Evolutionary conservation across 192 early-diverging fungal genomes (phyloP).

Genomic region (Neocallimastix lanati): DNA sequence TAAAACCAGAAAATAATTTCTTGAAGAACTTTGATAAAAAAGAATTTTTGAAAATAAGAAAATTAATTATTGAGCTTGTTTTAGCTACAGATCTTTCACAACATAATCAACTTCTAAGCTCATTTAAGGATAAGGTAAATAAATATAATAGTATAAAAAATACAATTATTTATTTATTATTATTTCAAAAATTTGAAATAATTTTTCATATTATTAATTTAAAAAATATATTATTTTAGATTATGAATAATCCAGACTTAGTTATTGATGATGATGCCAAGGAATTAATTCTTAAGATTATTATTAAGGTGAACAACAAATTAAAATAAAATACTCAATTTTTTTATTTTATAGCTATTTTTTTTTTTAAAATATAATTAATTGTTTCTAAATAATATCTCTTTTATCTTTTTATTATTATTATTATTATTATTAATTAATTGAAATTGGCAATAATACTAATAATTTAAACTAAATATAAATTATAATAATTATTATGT

Average conservation of each 20-base stretch:
- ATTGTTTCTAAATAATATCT: too few relatives aligned
- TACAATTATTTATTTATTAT: too few relatives aligned
- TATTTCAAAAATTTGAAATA: too few relatives aligned
- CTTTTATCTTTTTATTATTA: too few relatives aligned
- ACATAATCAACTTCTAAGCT: not conserved
- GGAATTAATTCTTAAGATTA: not conserved
- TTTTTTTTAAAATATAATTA: too few relatives aligned
- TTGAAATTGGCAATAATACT: too few relatives aligned
- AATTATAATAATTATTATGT: too few relatives aligned
- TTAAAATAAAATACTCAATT: too few relatives aligned
- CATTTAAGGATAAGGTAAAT: not conserved
- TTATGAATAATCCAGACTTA: not conserved
- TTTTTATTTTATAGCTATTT: too few relatives aligned
- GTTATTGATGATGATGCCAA: not conserved
- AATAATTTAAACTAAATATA: too few relatives aligned
- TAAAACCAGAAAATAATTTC: slow-evolving; percentile 2
- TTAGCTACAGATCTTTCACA: slow-evolving; percentile 4
- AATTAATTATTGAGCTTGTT: slow-evolving; percentile 1
- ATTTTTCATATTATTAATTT: too few relatives aligned
- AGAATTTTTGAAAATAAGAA: not conserved
- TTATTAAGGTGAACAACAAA: not conserved
- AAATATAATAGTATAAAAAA: not conserved
- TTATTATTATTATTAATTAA: too few relatives aligned
- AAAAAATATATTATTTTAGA: not conserved
- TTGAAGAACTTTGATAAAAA: not conserved